Evolutionary conservation across 768 basidiomycete genomes (phyloP), one percentile per base, ranked within the genome.

Genomic region (Naematelia encephala): DNA sequence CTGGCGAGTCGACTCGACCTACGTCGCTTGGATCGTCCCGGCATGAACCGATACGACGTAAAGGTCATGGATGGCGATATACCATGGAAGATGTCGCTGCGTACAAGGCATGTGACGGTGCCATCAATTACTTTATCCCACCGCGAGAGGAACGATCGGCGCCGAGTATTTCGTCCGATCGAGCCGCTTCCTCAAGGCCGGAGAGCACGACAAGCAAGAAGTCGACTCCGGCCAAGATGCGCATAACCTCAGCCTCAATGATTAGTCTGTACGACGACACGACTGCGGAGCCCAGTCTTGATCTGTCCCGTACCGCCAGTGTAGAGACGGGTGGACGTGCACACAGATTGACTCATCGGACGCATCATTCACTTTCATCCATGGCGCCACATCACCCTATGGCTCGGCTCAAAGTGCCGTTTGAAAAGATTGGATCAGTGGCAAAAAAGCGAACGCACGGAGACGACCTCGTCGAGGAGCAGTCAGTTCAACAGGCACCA

Each of bases 121-220:
- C 57, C 16, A 67, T 73, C 59, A 64, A 73, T 26, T 73, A 73
- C 56, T 73, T 73, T 44, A 70, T 73, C 14, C 68, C 71, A 11
- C 68, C 68, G 47, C 52, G 60, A 49, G 62, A 57, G n/a, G 51
- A 14, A 22, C 22, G 19, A 3, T 28, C 44, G 11, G 56, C 19
- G 44, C 27, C 27, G 51, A 54, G 44, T 42, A 48, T 43, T 42
- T 39, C 5, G 34, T 27, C 48, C 57, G 34, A 30, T 39, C 16
- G 57, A 51, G 39, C 58, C 53, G 29, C 49, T 53, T 43, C 23
- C 52, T 5, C 14, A 50, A 44, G 22, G n/a, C 28, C 23, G 25
- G 13, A 12, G 27, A 34, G 29, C 21, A 47, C 13, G 25, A 39
- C 21, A 49, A 42, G 21, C 51, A 29, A 4, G 34, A 47, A 47